Percentiles rank a stretch among this genome's conserved stretches.
Conservation (phyloP, 495 filamentous ascomycete species). For the Lophium mytilinum region DNA sequence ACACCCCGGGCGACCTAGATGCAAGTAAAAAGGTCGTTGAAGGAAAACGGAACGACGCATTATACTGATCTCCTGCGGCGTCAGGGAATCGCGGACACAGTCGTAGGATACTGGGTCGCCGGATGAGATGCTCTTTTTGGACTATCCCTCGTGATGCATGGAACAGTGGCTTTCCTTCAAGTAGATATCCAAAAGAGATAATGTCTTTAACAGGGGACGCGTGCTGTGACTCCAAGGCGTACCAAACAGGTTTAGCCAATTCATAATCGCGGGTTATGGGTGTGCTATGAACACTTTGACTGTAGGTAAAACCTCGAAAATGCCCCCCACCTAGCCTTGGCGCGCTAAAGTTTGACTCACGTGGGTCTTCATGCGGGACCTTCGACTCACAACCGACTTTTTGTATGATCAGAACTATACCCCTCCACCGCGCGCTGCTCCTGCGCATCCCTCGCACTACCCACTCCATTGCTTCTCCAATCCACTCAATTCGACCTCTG, state of each 20-base stretch:
- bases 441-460: constrained; percentile 7
- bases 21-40: too few relatives aligned
- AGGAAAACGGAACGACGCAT: too few relatives aligned
- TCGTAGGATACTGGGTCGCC: neutral
- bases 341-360: neutral
- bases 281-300: too few relatives aligned
- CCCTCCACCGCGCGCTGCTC: constrained; percentile 13
- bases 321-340: neutral
- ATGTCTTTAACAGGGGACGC: neutral
- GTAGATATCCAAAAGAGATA: constrained; percentile 3
- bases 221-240: neutral
- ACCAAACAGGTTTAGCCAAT: too few relatives aligned
- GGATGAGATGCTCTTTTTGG: neutral
- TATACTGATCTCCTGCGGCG: too few relatives aligned
- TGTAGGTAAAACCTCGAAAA: neutral
- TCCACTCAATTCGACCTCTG: neutral
- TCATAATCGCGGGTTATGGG: too few relatives aligned
- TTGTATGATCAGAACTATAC: constrained; percentile 10
- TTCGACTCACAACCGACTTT: constrained; percentile 8
- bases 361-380: too few relatives aligned
- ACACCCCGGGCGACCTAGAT: too few relatives aligned
- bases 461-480: neutral
- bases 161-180: neutral
- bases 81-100: too few relatives aligned
- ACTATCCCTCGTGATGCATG: neutral